Evolutionary conservation across 805 yeast genomes (phyloP), one percentile per base, ranked within the genome.

Genomic region (Isabelozyma heimii): DNA sequence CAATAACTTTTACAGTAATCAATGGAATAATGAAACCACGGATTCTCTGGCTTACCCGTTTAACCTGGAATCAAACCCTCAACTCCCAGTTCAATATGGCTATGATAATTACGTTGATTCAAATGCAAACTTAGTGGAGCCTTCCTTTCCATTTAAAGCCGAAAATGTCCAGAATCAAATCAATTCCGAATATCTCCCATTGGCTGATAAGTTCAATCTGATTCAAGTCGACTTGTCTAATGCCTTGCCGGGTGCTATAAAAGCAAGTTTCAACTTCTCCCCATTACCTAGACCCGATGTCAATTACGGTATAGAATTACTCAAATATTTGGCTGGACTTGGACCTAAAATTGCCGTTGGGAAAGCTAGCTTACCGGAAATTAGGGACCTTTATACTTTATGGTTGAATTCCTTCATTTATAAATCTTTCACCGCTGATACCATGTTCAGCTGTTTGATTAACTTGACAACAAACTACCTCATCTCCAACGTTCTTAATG

Each of bases 401-500:
- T 72, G 76, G 76, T 51, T 72, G 37, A 59, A 60, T 37, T 66
- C 67, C 8, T 69, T 70, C 44, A 49, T 69, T 5, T 62, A 48
- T 48, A 53, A 53, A 15, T 60, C 72, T 5, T 59, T 47, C 46
- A 42, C 37, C 9, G 58, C 63, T 12, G 54, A 56, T 14, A 45
- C 63, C 44, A 63, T 72, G 70, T 69, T 70, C 50, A 63, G 65
- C 56, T 69, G 73, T 45, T 63, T 72, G 47, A 44, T 67, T 38
- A 72, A 72, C 53, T 62, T 72, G 47, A 67, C 74, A 39, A 68
- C 76, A 10, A 72, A 72, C 53, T 72, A 66, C 49, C 54, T 72
- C 45, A 62, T 69, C 35, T 60, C 73, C 37, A 71, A 64, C 43
- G 55, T 54, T 37, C 58, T 66, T 44, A 58, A 55, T 44, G 60